phyloP scores from a whole-genome alignment of 352 stramenopile genomes.

The Globisporangium paroecandrum region DNA sequence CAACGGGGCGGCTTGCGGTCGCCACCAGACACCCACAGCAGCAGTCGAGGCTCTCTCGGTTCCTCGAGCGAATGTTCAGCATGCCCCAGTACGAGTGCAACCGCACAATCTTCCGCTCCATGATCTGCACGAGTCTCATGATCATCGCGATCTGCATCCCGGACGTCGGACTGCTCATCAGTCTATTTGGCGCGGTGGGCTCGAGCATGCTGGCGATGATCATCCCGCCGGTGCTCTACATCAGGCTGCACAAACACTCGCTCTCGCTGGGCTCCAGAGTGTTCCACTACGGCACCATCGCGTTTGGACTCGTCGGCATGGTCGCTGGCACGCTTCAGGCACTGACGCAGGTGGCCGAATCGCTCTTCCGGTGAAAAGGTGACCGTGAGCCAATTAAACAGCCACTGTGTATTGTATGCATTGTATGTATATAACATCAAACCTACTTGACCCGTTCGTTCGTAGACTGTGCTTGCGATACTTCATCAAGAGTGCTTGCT shows the following conservation, averaged over 20 bases:
- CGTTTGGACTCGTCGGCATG: constrained; percentile 63
- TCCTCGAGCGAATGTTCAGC: constrained; percentile 41
- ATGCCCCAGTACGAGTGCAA: constrained; percentile 76
- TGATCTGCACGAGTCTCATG: constrained; percentile 76
- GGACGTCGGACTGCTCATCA: constrained; percentile 72
- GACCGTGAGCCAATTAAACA: neutral
- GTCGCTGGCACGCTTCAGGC: constrained; percentile 58
- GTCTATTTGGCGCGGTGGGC: constrained; percentile 71
- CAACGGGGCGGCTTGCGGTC: neutral
- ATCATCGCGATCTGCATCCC: constrained; percentile 68
- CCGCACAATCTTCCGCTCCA: constrained; percentile 75
- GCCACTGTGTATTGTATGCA: neutral
- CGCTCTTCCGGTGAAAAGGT: constrained; percentile 18
- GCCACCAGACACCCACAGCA: neutral
- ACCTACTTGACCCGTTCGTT: neutral
- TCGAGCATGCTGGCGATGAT: constrained; percentile 82
- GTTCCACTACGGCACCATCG: constrained; percentile 47
- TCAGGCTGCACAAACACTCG: constrained; percentile 32
- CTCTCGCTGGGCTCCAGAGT: constrained; percentile 37
- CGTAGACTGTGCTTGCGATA: neutral
- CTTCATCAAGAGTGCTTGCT: neutral
- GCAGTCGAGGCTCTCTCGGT: constrained; percentile 15
- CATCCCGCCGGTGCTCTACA: constrained; percentile 65
- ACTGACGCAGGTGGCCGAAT: constrained; percentile 42
- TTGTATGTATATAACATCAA: constrained; percentile 2